Base-by-base conservation (phyloP, 768 basidiomycete species). In the Termitomyces sp. region DNA sequence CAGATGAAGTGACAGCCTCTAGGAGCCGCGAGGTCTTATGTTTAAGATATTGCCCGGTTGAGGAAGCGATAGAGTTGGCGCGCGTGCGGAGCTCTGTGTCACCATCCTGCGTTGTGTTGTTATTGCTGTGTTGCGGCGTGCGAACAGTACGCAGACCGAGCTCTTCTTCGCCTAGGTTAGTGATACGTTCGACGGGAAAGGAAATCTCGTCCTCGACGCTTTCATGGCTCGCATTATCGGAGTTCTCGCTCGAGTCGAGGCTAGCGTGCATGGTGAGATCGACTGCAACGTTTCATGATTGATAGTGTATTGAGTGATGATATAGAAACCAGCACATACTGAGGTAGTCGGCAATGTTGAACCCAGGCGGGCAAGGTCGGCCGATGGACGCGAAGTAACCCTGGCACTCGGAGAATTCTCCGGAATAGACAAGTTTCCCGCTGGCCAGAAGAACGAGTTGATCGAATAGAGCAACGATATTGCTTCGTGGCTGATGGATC, bases 401-500 rank as follows among this genome's bases (percentile, higher is more conserved):
- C 54, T 91, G 88, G 66, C 91, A 93, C 57, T 80, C 82, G 0
- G 73, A 68, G 32, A 86, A 82, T 60, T 86, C 86, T 12, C 94
- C 94, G 3, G 89, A 88, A 71, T 94, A 97, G 5, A 95, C 86
- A 8, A 88, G 71, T 64, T 85, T 89, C 2, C 97, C 97, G 50
- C 82, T 79, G 0, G 91, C 91, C 17, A 99, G 79, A 3, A 98
- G 76, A 3, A 98, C 70, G 30, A 99, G 79, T 59, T 95, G 88
- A 67, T 99, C 96, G 62, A 99, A 98, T 12, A 99, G 75, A 0
- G 93, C 86, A 14, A 98, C 95, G 63, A 99, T 98, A 71, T 98
- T 98, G 69, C 92, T 94, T 50, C 96, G 86, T 14, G 96, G 97
- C 69, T 98, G 97, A 65, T 99, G 97, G 55, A 99, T 98, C 0